Evolutionary conservation across 257 asterid species (phyloP).

Genomic region (Scutellaria minor): DNA sequence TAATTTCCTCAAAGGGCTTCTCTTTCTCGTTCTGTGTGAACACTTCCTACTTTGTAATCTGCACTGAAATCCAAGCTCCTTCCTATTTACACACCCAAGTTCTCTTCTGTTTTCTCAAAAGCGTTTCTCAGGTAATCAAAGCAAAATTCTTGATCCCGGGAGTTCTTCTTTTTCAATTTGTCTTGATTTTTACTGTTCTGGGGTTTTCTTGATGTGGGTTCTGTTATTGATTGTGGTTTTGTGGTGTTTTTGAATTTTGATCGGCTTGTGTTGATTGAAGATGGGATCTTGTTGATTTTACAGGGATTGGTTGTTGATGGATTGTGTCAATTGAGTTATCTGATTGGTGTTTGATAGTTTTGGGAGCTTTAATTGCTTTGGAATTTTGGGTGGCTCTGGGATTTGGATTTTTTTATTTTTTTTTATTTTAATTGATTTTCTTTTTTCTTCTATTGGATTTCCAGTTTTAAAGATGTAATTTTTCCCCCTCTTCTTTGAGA

Average conservation of each 20-base stretch:
- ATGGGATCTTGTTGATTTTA: constrained; percentile 41
- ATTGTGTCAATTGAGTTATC: constrained; percentile 29
- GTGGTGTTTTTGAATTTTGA: constrained; percentile 37
- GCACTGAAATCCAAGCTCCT: constrained; percentile 39
- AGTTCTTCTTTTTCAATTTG: not conserved
- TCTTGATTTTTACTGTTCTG: constrained; percentile 29
- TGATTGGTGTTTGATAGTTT: constrained; percentile 34
- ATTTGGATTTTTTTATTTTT: constrained; percentile 20
- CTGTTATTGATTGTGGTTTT: constrained; percentile 7
- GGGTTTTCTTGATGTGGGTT: constrained; percentile 38
- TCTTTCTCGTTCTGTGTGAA: constrained; percentile 21
- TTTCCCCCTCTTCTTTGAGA: not conserved
- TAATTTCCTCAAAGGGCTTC: constrained; percentile 31
- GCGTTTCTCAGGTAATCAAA: constrained; percentile 38
- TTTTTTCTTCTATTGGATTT: not conserved
- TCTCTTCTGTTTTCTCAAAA: not conserved
- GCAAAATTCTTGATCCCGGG: constrained; percentile 4
- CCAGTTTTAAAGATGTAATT: constrained; percentile 5
- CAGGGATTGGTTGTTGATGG: constrained; percentile 25
- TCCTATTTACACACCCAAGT: not conserved
- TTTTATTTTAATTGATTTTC: not conserved
- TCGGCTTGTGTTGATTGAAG: constrained; percentile 38
- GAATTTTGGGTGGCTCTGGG: not conserved
- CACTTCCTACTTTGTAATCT: constrained; percentile 27
- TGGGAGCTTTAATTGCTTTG: constrained; percentile 28